Conservation (phyloP, 768 basidiomycete genomes). For the Calocybe cyanea region DNA sequence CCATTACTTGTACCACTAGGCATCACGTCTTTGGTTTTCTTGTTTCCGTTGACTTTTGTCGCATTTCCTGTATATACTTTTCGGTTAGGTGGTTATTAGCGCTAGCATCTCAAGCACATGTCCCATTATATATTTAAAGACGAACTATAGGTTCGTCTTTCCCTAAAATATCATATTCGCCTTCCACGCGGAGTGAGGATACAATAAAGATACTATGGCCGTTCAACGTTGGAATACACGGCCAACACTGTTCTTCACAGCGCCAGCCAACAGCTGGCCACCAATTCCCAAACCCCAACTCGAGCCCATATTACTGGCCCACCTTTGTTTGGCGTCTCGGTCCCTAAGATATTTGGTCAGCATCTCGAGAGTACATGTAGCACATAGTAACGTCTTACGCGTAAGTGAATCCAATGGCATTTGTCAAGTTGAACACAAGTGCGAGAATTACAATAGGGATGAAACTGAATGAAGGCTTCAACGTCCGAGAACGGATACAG, state of each 20-base stretch:
- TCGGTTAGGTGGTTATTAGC: slow-evolving; percentile 1
- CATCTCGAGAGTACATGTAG: neutral
- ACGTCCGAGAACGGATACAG: neutral
- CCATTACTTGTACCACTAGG: slow-evolving; percentile 15
- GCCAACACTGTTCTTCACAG: slow-evolving; percentile 79
- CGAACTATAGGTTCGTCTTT: slow-evolving; percentile 13
- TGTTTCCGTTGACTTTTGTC: slow-evolving; percentile 16
- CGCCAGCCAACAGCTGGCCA: slow-evolving; percentile 77
- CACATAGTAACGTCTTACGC: slow-evolving; percentile 49
- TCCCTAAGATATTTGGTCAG: slow-evolving; percentile 45
- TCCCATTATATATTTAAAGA: neutral
- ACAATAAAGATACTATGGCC: neutral
- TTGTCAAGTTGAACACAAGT: slow-evolving; percentile 93
- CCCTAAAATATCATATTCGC: slow-evolving; percentile 1
- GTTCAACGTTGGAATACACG: slow-evolving; percentile 51
- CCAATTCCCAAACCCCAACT: slow-evolving; percentile 78
- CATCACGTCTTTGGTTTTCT: slow-evolving; percentile 18
- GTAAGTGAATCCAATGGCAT: slow-evolving; percentile 95
- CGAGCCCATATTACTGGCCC: slow-evolving; percentile 75
- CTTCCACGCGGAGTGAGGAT: too few relatives aligned
- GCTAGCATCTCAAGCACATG: neutral
- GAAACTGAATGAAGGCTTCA: slow-evolving; percentile 53
- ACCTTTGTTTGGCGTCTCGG: slow-evolving; percentile 88
- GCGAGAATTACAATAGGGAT: slow-evolving; percentile 93
- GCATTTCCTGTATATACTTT: slow-evolving; percentile 9